Base-by-base conservation (phyloP, 2,329 filamentous ascomycete species). In the Tolypocladium paradoxum region DNA sequence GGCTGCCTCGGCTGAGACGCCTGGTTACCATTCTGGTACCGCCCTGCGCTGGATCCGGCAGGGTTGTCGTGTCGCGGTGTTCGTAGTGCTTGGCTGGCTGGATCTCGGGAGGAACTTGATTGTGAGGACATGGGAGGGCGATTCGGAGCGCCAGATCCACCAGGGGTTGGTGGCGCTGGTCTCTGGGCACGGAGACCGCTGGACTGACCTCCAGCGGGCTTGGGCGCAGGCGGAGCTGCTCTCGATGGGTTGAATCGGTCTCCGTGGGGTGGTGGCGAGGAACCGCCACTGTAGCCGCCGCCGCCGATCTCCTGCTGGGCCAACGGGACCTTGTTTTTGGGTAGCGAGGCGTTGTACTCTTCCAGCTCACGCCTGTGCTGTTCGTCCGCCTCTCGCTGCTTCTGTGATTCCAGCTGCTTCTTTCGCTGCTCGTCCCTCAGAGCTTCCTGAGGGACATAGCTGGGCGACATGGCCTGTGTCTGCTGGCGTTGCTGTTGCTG, bases 251-350 rank as follows among this genome's bases (percentile, higher is more conserved):
- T 96, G 70, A 90, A 97, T 56, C 90, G 82, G 61, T 84, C 81
- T n/a, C 76, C 69, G 34, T 73, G 66, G 16, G 78, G 66, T 22
- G 74, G 61, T 16, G 57, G 53, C 29, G 60, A 56, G 46, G 54
- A 56, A 29, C 76, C 76, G 46, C 76, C 72, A 56, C 77, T 75
- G 38, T 81, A 77, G 56, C 82, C 87, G 34, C 85, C 87, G 34
- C 85, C 84, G 54, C 88, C 89, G 60, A 97, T 73, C 68, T 97
- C 93, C 70, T 96, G 91, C 68, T 97, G 89, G 34, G 91, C 90
- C 59, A 93, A 64, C 2, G 89, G 88, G 12, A 84, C 73, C 66
- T 88, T 89, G 57, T 79, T 84, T 74, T 95, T 87, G 34, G 90
- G 92, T 55, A 96, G 73, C 27, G 88, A 90, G 36, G 89, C 87